Evolutionary conservation across 2,329 filamentous ascomycete genomes (phyloP).

Genomic region (Verticillium tricorpus): DNA sequence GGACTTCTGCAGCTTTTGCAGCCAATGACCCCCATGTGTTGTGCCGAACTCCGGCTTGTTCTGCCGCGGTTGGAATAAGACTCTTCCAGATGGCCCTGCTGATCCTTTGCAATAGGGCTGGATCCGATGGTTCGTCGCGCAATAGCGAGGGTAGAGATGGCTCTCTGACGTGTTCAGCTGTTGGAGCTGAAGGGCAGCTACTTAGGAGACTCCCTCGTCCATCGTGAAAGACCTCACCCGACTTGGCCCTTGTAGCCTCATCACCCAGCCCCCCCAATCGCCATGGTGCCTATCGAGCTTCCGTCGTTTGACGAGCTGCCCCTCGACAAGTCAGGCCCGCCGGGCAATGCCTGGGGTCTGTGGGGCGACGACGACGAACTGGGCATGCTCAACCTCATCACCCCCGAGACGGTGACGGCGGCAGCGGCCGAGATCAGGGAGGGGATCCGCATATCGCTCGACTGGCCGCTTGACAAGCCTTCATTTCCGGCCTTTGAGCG

Average conservation of each 20-base stretch:
- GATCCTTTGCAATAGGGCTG: background rate
- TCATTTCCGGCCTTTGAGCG: conserved; percentile 27
- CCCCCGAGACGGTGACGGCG: conserved; percentile 33
- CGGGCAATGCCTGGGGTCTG: conserved; percentile 52
- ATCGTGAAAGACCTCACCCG: too few species aligned
- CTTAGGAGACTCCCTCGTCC: too few species aligned
- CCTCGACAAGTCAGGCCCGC: conserved; percentile 42
- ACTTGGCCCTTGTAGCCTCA: too few species aligned
- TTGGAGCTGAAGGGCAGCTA: too few species aligned
- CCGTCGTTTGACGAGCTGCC: conserved; percentile 39
- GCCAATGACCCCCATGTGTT: background rate
- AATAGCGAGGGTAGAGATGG: too few species aligned
- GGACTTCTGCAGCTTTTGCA: background rate
- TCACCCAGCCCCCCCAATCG: too few species aligned
- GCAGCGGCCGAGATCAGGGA: conserved; percentile 10
- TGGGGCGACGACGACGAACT: conserved; percentile 46
- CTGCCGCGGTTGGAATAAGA: background rate
- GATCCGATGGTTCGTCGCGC: too few species aligned
- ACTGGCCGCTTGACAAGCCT: conserved; percentile 27
- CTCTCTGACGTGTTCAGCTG: too few species aligned
- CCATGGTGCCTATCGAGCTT: background rate
- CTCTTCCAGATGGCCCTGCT: background rate
- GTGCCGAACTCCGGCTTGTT: background rate
- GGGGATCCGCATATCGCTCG: conserved; percentile 23
- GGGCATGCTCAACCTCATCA: conserved; percentile 52